phyloP scores from a whole-genome alignment of 108 stramenopile species.

The Phaeodactylum tricornutum region DNA sequence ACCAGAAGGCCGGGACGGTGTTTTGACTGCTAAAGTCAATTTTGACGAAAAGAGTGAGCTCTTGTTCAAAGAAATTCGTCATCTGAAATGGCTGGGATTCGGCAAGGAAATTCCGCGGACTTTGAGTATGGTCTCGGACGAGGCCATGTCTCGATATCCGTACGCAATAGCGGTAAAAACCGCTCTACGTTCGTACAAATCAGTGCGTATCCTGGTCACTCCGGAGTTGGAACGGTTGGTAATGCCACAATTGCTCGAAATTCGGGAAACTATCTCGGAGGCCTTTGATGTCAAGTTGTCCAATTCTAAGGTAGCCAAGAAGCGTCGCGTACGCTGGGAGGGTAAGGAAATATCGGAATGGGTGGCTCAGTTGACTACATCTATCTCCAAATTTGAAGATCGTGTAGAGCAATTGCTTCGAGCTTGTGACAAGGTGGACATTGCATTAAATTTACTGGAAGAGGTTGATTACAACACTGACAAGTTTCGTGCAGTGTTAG shows the following conservation, averaged over 20 bases:
- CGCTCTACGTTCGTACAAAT: constrained; percentile 75
- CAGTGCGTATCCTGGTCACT: constrained; percentile 54
- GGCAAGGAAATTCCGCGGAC: constrained; percentile 72
- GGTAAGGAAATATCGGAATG: constrained; percentile 61
- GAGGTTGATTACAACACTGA: constrained; percentile 48
- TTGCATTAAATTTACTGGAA: constrained; percentile 31
- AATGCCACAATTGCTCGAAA: constrained; percentile 59
- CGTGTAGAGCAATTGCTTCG: constrained; percentile 67
- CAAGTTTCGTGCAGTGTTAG: constrained; percentile 47
- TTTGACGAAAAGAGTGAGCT: constrained; percentile 88
- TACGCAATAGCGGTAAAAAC: constrained; percentile 86
- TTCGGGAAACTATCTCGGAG: constrained; percentile 59
- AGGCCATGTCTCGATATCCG: constrained; percentile 58
- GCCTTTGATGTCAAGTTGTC: constrained; percentile 71
- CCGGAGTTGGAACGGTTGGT: constrained; percentile 72
- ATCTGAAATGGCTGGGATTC: constrained; percentile 92
- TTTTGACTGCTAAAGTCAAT: constrained; percentile 77
- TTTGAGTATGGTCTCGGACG: constrained; percentile 49
- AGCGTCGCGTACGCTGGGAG: constrained; percentile 75
- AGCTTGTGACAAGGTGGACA: constrained; percentile 62
- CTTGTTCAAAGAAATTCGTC: constrained; percentile 91
- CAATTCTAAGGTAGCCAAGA: constrained; percentile 50
- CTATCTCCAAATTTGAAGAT: constrained; percentile 76
- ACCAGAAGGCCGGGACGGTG: constrained; percentile 28
- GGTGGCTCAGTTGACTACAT: constrained; percentile 77